Conservation (phyloP, 495 filamentous ascomycete species). For the Podospora didyma region DNA sequence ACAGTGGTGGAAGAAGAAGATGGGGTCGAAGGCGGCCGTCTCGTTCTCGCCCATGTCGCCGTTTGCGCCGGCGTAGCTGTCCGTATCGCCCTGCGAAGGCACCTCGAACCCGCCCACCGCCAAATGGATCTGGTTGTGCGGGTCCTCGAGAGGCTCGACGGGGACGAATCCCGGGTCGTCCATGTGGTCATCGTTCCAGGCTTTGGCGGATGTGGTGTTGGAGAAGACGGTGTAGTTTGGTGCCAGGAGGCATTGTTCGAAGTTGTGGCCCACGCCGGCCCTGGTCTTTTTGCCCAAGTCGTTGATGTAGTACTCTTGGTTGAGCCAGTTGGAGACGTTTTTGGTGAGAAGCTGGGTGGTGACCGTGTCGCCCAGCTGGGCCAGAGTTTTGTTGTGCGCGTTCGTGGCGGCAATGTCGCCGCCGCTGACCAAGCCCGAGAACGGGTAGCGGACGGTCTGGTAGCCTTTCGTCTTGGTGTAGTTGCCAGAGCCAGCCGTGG, state of each 20-base stretch:
- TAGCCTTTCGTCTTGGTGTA: constrained; percentile 22
- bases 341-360: constrained; percentile 5
- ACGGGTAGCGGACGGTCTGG: constrained; percentile 22
- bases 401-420: not conserved
- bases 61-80: constrained; percentile 14
- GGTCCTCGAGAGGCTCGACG: constrained; percentile 21
- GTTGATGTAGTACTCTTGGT: constrained; percentile 1
- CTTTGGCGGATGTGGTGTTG: constrained; percentile 14
- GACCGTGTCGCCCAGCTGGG: not conserved
- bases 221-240: constrained; percentile 31
- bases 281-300: not conserved
- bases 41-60: constrained; percentile 35
- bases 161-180: not conserved
- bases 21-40: constrained; percentile 28
- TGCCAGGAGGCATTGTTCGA: constrained; percentile 12
- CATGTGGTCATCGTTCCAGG: constrained; percentile 17
- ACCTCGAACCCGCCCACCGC: constrained; percentile 27
- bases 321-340: constrained; percentile 22
- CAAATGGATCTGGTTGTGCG: constrained; percentile 30
- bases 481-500: not conserved
- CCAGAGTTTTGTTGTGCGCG: not conserved
- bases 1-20: constrained; percentile 32
- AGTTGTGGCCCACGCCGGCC: constrained; percentile 10
- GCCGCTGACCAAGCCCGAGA: constrained; percentile 19
- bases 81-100: constrained; percentile 1